Percentiles rank a stretch among this genome's conserved stretches.
phyloP scores from a whole-genome alignment of 108 stramenopile genomes.

The Fragilariopsis cylindrus region DNA sequence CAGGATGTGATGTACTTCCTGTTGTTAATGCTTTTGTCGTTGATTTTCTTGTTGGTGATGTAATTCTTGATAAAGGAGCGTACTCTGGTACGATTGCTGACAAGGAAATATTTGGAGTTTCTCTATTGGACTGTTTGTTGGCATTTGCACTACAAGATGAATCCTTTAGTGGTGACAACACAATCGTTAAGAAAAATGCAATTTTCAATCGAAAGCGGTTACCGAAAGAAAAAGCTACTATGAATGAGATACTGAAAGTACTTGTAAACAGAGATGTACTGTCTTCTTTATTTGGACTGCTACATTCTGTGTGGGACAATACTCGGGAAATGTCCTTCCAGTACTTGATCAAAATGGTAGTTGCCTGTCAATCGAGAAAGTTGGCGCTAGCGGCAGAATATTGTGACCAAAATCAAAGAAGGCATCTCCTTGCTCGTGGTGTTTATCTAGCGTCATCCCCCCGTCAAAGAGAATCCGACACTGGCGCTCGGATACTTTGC shows the following conservation, averaged over 20 bases:
- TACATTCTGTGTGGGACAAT: conserved; percentile 61
- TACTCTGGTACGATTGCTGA: conserved; percentile 60
- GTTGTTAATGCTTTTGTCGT: conserved; percentile 34
- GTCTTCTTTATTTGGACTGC: conserved; percentile 39
- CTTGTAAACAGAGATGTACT: conserved; percentile 40
- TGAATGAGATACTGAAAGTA: conserved; percentile 22
- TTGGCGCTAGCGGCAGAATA: conserved; percentile 30
- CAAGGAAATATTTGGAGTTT: conserved; percentile 49
- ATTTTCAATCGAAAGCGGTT: conserved; percentile 29
- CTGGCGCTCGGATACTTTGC: conserved; percentile 54
- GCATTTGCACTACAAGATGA: conserved; percentile 40
- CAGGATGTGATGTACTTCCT: background rate
- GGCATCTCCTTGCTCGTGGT: conserved; percentile 28
- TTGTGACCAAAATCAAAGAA: background rate
- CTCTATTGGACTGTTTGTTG: conserved; percentile 38
- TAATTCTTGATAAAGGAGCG: conserved; percentile 34
- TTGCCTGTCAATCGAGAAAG: conserved; percentile 19
- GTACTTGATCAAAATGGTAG: conserved; percentile 26
- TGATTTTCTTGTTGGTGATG: conserved; percentile 49
- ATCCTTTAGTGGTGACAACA: conserved; percentile 19
- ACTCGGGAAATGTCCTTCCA: conserved; percentile 39
- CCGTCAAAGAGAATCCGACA: conserved; percentile 66
- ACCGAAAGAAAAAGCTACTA: conserved; percentile 16
- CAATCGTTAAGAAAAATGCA: conserved; percentile 15
- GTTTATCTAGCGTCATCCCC: conserved; percentile 62